Evolutionary conservation across 768 basidiomycete species (phyloP).

Genomic region (Lactarius sanguifluus): DNA sequence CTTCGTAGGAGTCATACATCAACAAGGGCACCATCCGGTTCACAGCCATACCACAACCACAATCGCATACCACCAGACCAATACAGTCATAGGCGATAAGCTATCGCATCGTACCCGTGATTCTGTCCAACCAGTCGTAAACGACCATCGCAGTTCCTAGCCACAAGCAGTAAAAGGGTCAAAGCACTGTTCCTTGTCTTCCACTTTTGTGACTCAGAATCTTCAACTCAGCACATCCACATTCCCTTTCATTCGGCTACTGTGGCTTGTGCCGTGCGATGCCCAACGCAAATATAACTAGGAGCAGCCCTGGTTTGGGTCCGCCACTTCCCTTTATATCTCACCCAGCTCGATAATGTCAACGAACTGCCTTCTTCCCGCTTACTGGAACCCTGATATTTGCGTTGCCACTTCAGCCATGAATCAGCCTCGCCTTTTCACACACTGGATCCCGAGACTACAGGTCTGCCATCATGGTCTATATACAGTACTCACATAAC

Average conservation of each 20-base stretch:
- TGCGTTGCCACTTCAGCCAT: neutral
- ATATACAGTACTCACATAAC: neutral
- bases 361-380: neutral
- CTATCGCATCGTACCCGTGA: neutral
- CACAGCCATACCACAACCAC: neutral
- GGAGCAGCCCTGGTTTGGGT: neutral
- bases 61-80: neutral
- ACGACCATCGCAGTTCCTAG: neutral
- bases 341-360: neutral
- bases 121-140: neutral
- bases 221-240: neutral
- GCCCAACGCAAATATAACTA: neutral
- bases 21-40: neutral
- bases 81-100: neutral
- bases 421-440: neutral
- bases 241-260: neutral
- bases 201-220: neutral
- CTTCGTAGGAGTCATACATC: neutral
- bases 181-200: neutral
- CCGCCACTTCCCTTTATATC: neutral
- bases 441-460: slow-evolving; percentile 8
- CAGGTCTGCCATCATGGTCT: neutral
- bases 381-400: neutral
- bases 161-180: neutral
- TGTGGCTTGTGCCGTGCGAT: slow-evolving; percentile 1